These are phyloP conservation scores for Begonia peltatifolia DNA, from an alignment of 306 rosid species.

Conservation along the genomic window DNA sequence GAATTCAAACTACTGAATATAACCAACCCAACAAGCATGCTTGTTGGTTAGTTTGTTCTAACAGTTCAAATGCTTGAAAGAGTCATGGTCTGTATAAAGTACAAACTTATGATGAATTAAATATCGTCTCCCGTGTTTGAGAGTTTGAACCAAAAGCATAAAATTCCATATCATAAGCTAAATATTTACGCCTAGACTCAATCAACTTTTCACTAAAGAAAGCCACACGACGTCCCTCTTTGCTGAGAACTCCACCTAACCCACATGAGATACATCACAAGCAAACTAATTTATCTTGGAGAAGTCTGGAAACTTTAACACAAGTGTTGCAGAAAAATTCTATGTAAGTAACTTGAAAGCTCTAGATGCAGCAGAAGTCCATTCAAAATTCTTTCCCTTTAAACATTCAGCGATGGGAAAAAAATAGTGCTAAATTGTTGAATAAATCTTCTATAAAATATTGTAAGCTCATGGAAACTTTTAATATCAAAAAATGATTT, in stretches of 20 bases:
- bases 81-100: background rate
- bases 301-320: background rate
- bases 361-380: background rate
- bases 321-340: background rate
- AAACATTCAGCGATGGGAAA: background rate
- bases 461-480: background rate
- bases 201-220: background rate
- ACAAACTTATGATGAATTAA: background rate
- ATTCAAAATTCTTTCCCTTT: background rate
- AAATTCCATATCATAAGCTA: slow-evolving; percentile 1
- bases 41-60: background rate
- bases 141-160: background rate
- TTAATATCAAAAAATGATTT: background rate
- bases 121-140: background rate
- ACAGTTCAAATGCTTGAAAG: background rate
- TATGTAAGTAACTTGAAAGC: background rate
- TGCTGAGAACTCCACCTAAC: background rate
- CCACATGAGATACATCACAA: background rate
- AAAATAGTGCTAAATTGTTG: background rate
- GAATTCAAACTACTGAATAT: background rate
- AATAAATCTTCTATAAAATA: background rate
- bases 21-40: background rate
- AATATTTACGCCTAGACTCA: slow-evolving; percentile 1
- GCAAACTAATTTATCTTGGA: background rate
- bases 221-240: background rate